phyloP scores from a whole-genome alignment of 78 protist species.

The Trichosphaerium sp. region DNA sequence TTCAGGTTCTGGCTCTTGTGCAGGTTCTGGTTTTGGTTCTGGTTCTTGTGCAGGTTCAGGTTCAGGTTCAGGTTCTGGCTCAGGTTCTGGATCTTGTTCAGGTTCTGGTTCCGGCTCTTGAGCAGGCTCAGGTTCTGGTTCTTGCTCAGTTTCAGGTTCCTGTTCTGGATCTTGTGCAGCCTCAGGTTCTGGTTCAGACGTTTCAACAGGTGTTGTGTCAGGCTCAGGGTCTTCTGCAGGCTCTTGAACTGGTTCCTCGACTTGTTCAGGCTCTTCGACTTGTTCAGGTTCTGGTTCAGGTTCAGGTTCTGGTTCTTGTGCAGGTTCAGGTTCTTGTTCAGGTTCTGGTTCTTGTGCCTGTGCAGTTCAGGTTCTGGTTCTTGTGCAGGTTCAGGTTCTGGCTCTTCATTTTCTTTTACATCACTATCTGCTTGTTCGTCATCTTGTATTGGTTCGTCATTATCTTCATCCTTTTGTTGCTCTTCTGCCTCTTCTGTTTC shows the following conservation, averaged over 20 bases:
- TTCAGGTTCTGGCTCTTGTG: not conserved
- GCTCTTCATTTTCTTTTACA: not conserved
- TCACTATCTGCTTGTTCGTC: not conserved
- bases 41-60: too few species aligned
- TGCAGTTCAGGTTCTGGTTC: not conserved
- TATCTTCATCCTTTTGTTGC: slow-evolving; percentile 11
- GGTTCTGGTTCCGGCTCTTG: slow-evolving; percentile 6
- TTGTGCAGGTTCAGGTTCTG: not conserved
- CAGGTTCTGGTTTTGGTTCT: too few species aligned
- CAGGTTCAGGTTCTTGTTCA: too few species aligned
- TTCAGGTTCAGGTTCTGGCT: too few species aligned
- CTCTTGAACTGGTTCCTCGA: slow-evolving; percentile 3
- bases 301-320: not conserved
- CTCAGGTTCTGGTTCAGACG: not conserved
- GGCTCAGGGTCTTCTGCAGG: not conserved
- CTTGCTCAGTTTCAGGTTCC: not conserved
- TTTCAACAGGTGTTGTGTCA: too few species aligned
- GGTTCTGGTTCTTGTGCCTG: too few species aligned
- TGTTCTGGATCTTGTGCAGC: not conserved
- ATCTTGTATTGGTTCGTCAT: slow-evolving; percentile 18
- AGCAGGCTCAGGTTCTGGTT: slow-evolving; percentile 13
- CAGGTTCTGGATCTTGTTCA: not conserved
- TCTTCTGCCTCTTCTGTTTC: too few species aligned
- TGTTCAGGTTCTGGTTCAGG: too few species aligned
- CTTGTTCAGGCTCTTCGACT: too few species aligned